Evolutionary conservation across 2,329 filamentous ascomycete species (phyloP).

Genomic region (Aspergillus brunneoviolaceus): DNA sequence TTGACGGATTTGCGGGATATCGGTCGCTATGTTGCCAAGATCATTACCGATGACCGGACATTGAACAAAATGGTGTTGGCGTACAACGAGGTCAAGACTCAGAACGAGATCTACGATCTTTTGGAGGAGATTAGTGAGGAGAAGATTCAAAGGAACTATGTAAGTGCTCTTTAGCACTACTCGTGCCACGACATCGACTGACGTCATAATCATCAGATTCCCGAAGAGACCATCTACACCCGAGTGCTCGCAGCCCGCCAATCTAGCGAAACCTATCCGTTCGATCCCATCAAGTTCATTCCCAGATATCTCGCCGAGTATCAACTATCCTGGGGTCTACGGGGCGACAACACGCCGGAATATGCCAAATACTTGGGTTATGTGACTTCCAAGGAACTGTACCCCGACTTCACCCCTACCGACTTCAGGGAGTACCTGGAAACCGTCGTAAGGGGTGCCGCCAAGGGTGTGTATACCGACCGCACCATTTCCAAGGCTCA

Average conservation of each 20-base stretch:
- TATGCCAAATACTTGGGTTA: conserved; percentile 58
- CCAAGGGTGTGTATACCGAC: conserved; percentile 38
- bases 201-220: conserved; percentile 25
- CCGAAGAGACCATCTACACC: conserved; percentile 36
- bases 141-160: conserved; percentile 42
- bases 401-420: conserved; percentile 50
- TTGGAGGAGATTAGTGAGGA: conserved; percentile 53
- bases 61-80: conserved; percentile 54
- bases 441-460: conserved; percentile 44
- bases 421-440: conserved; percentile 43
- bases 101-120: conserved; percentile 49
- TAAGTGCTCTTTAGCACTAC: conserved; percentile 23
- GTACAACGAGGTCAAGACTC: conserved; percentile 48
- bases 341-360: conserved; percentile 56
- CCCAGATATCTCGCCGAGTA: conserved; percentile 46
- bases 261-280: conserved; percentile 38
- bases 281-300: conserved; percentile 37
- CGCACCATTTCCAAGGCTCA: conserved; percentile 37
- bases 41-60: conserved; percentile 54
- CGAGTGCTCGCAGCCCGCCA: conserved; percentile 35
- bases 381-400: conserved; percentile 53
- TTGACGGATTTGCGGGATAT: conserved; percentile 55
- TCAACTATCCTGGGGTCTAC: conserved; percentile 47
- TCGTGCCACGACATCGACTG: conserved; percentile 10
- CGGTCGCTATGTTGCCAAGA: conserved; percentile 52